Evolutionary conservation across 306 rosid genomes (phyloP).

Genomic region (Vigna radiata): DNA sequence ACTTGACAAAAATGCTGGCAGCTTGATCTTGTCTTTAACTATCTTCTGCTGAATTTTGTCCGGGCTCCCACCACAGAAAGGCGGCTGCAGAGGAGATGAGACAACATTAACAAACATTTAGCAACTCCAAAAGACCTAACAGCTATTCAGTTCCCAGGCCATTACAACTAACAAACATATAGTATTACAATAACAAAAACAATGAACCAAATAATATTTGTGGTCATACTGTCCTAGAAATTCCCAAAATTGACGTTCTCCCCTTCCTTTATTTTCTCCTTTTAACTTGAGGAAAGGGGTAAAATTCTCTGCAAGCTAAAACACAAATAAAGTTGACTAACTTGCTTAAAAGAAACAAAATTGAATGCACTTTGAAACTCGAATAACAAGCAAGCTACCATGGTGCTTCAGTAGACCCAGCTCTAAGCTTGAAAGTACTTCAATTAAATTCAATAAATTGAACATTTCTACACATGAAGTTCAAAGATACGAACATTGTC

Average conservation of each 20-base stretch:
- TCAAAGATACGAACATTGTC: background rate
- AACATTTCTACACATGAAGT: background rate
- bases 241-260: background rate
- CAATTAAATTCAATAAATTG: background rate
- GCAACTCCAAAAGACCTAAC: background rate
- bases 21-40: conserved; percentile 87
- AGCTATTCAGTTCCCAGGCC: background rate
- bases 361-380: too few relatives aligned
- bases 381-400: too few relatives aligned
- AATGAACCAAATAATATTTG: too few relatives aligned
- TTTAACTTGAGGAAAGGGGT: too few relatives aligned
- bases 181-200: too few relatives aligned
- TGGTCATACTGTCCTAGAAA: too few relatives aligned
- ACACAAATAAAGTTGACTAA: background rate
- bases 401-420: too few relatives aligned
- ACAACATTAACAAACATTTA: conserved; percentile 38
- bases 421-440: background rate
- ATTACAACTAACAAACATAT: background rate
- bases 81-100: conserved; percentile 71
- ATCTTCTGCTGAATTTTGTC: conserved; percentile 87
- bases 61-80: conserved; percentile 88
- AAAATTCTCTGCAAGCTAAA: background rate
- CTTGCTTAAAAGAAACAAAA: too few relatives aligned
- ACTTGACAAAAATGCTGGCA: conserved; percentile 86
- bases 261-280: too few relatives aligned